Conservation (phyloP, 164 flowering plant species). For the Annona squamosa region DNA sequence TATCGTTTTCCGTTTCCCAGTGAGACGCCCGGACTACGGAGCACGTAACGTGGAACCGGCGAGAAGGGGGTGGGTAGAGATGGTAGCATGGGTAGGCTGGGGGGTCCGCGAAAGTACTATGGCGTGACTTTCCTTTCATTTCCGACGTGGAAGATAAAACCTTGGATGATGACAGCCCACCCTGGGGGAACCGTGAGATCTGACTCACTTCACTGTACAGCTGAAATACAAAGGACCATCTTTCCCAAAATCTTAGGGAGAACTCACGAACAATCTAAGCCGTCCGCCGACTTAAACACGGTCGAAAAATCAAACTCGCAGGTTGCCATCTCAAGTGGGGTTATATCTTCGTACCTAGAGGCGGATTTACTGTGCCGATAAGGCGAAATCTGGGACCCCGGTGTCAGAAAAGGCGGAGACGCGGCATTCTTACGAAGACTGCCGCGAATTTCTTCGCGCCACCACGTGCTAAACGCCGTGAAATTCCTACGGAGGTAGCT, state of each 20-base stretch:
- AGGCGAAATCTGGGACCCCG: background rate
- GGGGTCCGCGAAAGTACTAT: background rate
- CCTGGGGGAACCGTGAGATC: background rate
- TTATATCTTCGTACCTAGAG: no score
- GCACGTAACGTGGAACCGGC: background rate
- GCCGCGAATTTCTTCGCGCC: background rate
- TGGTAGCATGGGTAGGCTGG: background rate
- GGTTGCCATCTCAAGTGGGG: no score
- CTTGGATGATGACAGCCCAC: background rate
- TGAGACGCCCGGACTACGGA: background rate
- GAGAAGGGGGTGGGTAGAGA: background rate
- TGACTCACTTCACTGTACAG: background rate
- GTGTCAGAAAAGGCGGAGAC: background rate
- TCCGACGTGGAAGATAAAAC: background rate
- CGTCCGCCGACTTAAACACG: background rate
- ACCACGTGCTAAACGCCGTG: background rate
- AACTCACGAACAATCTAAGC: background rate
- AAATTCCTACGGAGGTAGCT: background rate
- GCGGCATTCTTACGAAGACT: background rate
- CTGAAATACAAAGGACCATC: background rate
- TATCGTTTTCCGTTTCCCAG: no score
- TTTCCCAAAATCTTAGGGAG: background rate
- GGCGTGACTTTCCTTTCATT: background rate
- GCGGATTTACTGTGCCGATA: no score
- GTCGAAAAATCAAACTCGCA: no score